A percentile compares a stretch with the other conserved stretches of the same genome.
Evolutionary conservation across 2,329 filamentous ascomycete species (phyloP).

Genomic region (Beauveria scarabaeidicola): DNA sequence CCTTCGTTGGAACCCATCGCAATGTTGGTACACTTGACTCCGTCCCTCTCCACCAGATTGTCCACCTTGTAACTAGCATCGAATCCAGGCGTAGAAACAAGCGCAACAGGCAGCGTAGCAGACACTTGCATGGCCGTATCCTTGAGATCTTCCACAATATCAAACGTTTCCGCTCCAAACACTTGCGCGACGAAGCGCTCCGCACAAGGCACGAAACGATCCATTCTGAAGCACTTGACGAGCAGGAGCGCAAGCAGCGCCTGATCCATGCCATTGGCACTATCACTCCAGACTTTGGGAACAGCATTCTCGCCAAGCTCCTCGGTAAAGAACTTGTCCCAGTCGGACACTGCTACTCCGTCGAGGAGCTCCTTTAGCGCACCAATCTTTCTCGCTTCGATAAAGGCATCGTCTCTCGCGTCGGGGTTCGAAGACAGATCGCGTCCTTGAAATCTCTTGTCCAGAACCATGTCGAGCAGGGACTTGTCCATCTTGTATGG

Average conservation of each 20-base stretch:
- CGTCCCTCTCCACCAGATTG: slow-evolving; percentile 76
- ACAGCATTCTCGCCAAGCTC: slow-evolving; percentile 81
- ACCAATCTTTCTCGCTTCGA: slow-evolving; percentile 58
- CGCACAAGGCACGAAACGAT: slow-evolving; percentile 86
- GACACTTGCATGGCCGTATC: slow-evolving; percentile 78
- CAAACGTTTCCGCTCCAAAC: slow-evolving; percentile 75
- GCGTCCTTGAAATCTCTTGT: slow-evolving; percentile 63
- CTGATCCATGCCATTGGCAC: slow-evolving; percentile 58
- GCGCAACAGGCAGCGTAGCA: slow-evolving; percentile 74
- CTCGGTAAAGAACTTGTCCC: slow-evolving; percentile 76
- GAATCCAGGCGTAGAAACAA: slow-evolving; percentile 93
- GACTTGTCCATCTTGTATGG: slow-evolving; percentile 91
- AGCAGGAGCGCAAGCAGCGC: slow-evolving; percentile 77
- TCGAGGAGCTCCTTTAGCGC: slow-evolving; percentile 67
- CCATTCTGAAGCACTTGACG: slow-evolving; percentile 89
- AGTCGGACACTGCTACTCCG: slow-evolving; percentile 51
- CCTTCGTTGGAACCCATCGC: slow-evolving; percentile 99
- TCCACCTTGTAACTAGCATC: slow-evolving; percentile 99
- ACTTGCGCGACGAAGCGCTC: slow-evolving; percentile 84
- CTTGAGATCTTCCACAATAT: slow-evolving; percentile 76
- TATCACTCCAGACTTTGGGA: slow-evolving; percentile 64
- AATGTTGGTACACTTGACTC: slow-evolving; percentile 84
- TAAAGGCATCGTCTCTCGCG: slow-evolving; percentile 59
- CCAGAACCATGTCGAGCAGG: slow-evolving; percentile 78
- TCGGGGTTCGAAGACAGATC: slow-evolving; percentile 66